A percentile compares a stretch with the other conserved stretches of the same genome.
Conservation (phyloP, 2,329 filamentous ascomycete species). For the Aspergillus pseudoglaucus region DNA sequence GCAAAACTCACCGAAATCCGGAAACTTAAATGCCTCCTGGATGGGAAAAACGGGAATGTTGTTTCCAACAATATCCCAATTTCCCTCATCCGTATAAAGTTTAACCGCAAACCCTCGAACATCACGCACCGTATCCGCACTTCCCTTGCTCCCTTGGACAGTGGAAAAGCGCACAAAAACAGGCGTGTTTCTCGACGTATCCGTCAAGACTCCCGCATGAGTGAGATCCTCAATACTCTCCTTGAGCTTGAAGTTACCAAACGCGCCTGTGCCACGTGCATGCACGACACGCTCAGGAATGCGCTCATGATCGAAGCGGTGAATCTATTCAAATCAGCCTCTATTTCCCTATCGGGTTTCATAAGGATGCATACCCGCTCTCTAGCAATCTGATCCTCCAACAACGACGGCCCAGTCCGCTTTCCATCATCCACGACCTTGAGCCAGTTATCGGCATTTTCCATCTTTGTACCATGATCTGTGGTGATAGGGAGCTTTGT, state of each 20-base stretch:
- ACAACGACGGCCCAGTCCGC: slow-evolving; percentile 30
- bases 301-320: slow-evolving; percentile 68
- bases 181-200: slow-evolving; percentile 58
- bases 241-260: slow-evolving; percentile 60
- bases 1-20: slow-evolving; percentile 47
- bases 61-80: slow-evolving; percentile 68
- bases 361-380: slow-evolving; percentile 56
- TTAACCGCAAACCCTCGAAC: slow-evolving; percentile 70
- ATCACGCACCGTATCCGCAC: slow-evolving; percentile 70
- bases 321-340: slow-evolving; percentile 28
- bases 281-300: slow-evolving; percentile 65
- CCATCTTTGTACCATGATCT: slow-evolving; percentile 66
- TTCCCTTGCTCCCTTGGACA: slow-evolving; percentile 63
- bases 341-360: background rate
- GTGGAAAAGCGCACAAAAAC: slow-evolving; percentile 69
- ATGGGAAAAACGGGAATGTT: slow-evolving; percentile 71
- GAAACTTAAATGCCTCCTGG: slow-evolving; percentile 68
- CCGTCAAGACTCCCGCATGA: slow-evolving; percentile 58
- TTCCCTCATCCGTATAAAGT: slow-evolving; percentile 69
- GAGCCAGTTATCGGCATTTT: slow-evolving; percentile 69
- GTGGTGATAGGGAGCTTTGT: slow-evolving; percentile 58
- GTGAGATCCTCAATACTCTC: slow-evolving; percentile 60
- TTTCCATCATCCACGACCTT: slow-evolving; percentile 53
- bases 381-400: slow-evolving; percentile 66
- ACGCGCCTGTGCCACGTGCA: slow-evolving; percentile 58